Base-by-base conservation (phyloP, 1,284 basidiomycete genomes). In the Trametes versicolor region DNA sequence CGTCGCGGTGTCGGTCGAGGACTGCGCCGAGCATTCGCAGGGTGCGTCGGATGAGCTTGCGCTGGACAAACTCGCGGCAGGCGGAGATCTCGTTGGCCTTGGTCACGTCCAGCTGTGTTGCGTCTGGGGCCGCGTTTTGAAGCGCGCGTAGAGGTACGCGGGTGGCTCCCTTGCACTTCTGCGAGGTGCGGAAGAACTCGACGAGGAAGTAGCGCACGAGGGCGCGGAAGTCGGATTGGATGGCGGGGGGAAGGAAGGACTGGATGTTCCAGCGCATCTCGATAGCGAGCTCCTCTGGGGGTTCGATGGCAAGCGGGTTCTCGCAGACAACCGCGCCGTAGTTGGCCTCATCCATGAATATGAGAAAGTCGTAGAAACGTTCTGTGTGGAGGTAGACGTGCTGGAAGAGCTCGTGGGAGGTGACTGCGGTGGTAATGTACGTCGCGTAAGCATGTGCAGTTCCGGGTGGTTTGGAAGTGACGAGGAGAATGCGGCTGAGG, bases 211-310 rank as follows among this genome's bases (percentile, higher is more conserved):
- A 90, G 50, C 94, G 93, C 21, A 98, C 82, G 47, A 90, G 84
- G 13, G 84, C 78, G 60, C 85, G 84, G 73, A 99, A 99, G 68
- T 96, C 88, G 12, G 85, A 80, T 73, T 97, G 97, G 36, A 97
- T 82, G 6, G 90, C 90, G 0, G 86, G 86, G 0, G 98, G 97
- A 10, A 99, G 87, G 84, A 98, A 99, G 0, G 88, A 87, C 66
- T 92, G 87, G 67, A 99, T 95, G 76, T 99, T 99, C 97, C 97
- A 99, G 66, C 89, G 87, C 93, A 97, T 96, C 73, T 96, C 93
- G 63, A 98, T 83, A 2, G 86, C 80, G 21, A 93, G 80, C 54
- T 88, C 85, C 48, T 89, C 84, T 0, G 92, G 89, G 23, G 86
- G 83, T 50, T 92, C 88, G 17, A 89, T 74, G 6, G 89, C 89